phyloP scores from a whole-genome alignment of 192 early-diverging fungal species.

The Rhizophagus clarus region DNA sequence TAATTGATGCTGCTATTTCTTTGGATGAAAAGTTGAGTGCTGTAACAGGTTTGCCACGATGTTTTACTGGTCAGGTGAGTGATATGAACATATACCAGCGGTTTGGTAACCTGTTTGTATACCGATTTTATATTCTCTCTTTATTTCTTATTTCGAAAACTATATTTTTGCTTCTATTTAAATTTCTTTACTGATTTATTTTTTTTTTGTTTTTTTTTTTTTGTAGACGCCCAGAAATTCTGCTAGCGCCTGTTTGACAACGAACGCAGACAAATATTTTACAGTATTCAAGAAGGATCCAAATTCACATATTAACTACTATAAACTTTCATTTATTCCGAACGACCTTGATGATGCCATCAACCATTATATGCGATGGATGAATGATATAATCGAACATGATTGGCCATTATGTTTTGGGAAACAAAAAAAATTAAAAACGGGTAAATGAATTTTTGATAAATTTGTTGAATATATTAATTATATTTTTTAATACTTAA shows the following conservation, averaged over 20 bases:
- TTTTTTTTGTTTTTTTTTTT: slow-evolving; percentile 9
- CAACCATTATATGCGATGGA: slow-evolving; percentile 74
- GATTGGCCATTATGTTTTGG: slow-evolving; percentile 93
- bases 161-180: neutral
- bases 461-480: too few relatives aligned
- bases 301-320: slow-evolving; percentile 68
- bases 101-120: slow-evolving; percentile 12
- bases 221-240: slow-evolving; percentile 78
- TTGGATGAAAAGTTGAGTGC: slow-evolving; percentile 76
- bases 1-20: slow-evolving; percentile 75
- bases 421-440: slow-evolving; percentile 40
- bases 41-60: slow-evolving; percentile 72
- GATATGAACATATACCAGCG: neutral
- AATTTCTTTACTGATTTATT: neutral
- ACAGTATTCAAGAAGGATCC: slow-evolving; percentile 64
- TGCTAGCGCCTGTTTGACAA: slow-evolving; percentile 73
- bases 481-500: neutral
- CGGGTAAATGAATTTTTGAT: neutral
- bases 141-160: neutral
- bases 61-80: slow-evolving; percentile 84
- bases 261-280: slow-evolving; percentile 78
- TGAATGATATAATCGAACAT: slow-evolving; percentile 61
- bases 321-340: slow-evolving; percentile 80
- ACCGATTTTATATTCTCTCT: neutral
- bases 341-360: slow-evolving; percentile 75